Base-by-base conservation (phyloP, 2,329 filamentous ascomycete species). In the Zasmidium cellare region DNA sequence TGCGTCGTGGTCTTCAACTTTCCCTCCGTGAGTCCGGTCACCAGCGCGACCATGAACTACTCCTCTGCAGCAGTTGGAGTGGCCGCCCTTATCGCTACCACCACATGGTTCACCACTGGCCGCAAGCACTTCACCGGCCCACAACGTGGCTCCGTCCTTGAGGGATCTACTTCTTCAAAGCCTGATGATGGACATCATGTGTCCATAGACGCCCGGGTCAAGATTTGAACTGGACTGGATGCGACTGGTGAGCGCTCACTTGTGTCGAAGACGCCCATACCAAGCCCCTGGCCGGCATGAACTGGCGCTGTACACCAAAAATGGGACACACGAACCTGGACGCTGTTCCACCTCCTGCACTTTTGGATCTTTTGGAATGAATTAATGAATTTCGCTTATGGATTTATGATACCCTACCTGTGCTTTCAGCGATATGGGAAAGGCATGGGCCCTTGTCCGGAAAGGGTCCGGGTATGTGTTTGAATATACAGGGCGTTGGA, bases 1-100 rank as follows among this genome's bases (percentile, higher is more conserved):
- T 82, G 80, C 58, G 85, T 85, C 11, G 82, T 83, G 69, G 83
- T 83, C 5, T 80, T 88, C 60, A 77, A 79, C 48, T 53, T 53
- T 16, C 55, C 55, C 25, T 53, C 41, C 24, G 50, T 57, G n/a
- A 28, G 46, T 19, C 56, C 46, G 2, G 56, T 54, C 23, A 19
- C 14, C 24, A 41, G 19, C 6, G 83, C 84, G 1, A 76, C 72
- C 41, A 82, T 84, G 5, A 87, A 87, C 66, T 74, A 77, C 46
- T 86, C 84, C 0, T 78, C 76, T 22, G 82, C 82, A 0, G 81
- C 81, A 0, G 78, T 83, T 44, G 82, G 81, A 0, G 72, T 82
- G 2, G 78, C 83, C 24, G 80, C 77, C 62, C 60, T 83, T 5
- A 71, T 84, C 20, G 78, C 75, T 20, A 45, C 74, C 1, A 65